Evolutionary conservation across 2,329 filamentous ascomycete genomes (phyloP), one percentile per base, ranked within the genome.

Genomic region (Pyrenochaeta sp.): DNA sequence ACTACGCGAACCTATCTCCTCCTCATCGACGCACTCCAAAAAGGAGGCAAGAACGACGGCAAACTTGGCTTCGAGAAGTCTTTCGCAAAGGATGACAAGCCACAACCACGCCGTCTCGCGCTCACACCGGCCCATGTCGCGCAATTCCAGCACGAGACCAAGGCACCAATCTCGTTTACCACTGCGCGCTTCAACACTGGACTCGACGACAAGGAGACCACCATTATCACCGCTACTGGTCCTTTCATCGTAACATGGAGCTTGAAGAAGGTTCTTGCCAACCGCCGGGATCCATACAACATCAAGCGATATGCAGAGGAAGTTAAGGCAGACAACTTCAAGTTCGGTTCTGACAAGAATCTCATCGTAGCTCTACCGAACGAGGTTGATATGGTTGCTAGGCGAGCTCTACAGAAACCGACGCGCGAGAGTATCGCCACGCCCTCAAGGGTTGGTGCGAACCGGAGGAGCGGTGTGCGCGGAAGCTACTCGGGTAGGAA

Each of bases 271-370:
- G 85, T 98, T 0, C 77, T 97, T 12, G 83, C 83, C 18, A 91
- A 91, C 46, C 85, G 85, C 61, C 95, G 93, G 77, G 90, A 95
- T 54, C 90, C 94, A 0, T 99, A 99, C 79, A 90, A 88, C 65
- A 98, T 99, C 83, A 97, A 98, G 83, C 89, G 95, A 14, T 99
- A 99, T 73, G 85, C 87, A 0, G 95, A 99, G 69, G 90, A 96
- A 60, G 92, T 99, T 72, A 97, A 96, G 82, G 95, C 95, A 3
- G 95, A 99, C 75, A 96, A 99, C 75, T 99, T 99, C 87, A 92
- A 95, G 69, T 99, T 92, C 70, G 94, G 94, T 41, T 93, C 89
- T 4, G 95, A 99, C 77, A 96, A 97, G 85, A 97, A 97, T 69
- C 92, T 99, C 67, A 97, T 99, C 69, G 94, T 99, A 31, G 95